These are phyloP conservation scores for Malus hybrid DNA, from an alignment of 331 rosid species.

Conservation along the genomic window DNA sequence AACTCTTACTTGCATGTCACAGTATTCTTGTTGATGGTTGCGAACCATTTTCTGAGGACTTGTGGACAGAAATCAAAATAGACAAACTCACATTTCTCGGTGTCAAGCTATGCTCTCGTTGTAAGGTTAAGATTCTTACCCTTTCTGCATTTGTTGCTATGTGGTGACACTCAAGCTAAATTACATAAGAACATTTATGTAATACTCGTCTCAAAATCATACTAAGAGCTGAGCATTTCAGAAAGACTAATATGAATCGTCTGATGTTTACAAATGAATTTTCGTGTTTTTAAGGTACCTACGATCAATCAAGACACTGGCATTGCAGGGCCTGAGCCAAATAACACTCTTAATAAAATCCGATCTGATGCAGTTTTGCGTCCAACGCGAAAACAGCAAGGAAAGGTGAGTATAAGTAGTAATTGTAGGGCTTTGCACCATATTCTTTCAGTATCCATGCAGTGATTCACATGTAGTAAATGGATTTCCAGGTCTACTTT, in stretches of 20 bases:
- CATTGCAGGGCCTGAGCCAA: constrained; percentile 50
- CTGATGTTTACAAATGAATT: not conserved
- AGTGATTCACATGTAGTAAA: constrained; percentile 6
- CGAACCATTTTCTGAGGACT: constrained; percentile 79
- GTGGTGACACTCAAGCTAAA: not conserved
- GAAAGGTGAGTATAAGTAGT: constrained; percentile 35
- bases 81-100: constrained; percentile 57
- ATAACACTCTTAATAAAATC: constrained; percentile 36
- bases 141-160: not conserved
- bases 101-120: constrained; percentile 75
- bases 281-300: constrained; percentile 47
- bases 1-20: constrained; percentile 14
- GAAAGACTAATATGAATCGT: not conserved
- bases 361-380: constrained; percentile 64
- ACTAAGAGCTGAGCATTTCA: too few relatives aligned
- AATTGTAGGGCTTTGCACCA: constrained; percentile 5
- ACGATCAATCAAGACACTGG: constrained; percentile 65
- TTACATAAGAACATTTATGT: not conserved
- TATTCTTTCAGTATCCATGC: not conserved
- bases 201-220: not conserved
- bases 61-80: constrained; percentile 72
- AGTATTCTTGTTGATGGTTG: constrained; percentile 74
- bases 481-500: constrained; percentile 57
- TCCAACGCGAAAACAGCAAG: constrained; percentile 50
- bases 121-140: constrained; percentile 55